Conservation (phyloP, 1,284 basidiomycete genomes). For the Naganishia sp. region DNA sequence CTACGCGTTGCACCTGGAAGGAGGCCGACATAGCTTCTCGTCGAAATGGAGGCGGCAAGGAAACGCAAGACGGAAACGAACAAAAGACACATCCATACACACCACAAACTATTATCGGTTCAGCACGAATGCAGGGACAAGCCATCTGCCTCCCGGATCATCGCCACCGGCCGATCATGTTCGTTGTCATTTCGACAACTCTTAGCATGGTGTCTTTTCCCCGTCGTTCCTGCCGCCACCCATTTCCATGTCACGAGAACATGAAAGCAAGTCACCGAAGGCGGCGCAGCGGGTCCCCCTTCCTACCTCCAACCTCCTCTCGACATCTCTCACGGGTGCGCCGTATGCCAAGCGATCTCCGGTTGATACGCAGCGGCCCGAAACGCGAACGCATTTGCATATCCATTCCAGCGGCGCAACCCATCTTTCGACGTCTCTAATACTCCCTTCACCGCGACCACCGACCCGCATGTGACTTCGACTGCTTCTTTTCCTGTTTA, state of each 20-base stretch:
- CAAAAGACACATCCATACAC: constrained; percentile 3
- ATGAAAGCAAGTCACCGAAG: constrained; percentile 30
- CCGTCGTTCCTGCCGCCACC: neutral
- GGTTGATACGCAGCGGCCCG: no score
- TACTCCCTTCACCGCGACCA: constrained; percentile 11
- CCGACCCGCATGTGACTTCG: constrained; percentile 17
- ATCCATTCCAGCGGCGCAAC: neutral
- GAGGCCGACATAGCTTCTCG: constrained; percentile 24
- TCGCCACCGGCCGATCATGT: neutral
- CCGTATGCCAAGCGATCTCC: no score
- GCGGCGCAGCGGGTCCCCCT: constrained; percentile 24
- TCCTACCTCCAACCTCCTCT: neutral
- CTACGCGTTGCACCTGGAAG: constrained; percentile 20
- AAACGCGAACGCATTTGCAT: no score
- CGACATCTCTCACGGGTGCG: neutral
- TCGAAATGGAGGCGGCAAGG: constrained; percentile 16
- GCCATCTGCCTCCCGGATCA: neutral
- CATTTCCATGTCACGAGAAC: constrained; percentile 20
- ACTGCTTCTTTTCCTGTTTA: constrained; percentile 5
- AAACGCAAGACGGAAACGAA: constrained; percentile 13
- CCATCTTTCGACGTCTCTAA: constrained; percentile 15
- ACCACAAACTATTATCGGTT: neutral
- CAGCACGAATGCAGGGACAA: neutral
- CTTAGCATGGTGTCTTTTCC: neutral
- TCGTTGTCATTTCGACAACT: constrained; percentile 6